Base-by-base conservation (phyloP, 768 basidiomycete genomes). In the Gloeopeniophorella convolvens region DNA sequence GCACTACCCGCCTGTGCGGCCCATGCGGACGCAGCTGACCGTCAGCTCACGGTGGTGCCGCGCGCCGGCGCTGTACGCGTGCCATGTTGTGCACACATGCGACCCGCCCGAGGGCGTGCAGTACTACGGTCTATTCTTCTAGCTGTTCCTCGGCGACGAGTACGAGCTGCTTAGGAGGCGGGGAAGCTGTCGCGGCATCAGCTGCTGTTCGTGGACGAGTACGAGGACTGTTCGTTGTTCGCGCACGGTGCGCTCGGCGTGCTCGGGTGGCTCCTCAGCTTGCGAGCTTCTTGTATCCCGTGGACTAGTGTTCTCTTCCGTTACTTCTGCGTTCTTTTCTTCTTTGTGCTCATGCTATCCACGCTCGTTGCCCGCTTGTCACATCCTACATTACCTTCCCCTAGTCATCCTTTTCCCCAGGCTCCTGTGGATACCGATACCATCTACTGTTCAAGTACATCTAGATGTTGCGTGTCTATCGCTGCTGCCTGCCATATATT, bases 261-360 rank as follows among this genome's bases (percentile, higher is more conserved):
- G 9, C 73, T 89, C 15, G 88, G 88, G 0, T 90, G 89, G 89
- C 82, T 83, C 3, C 64, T 91, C 54, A n/a, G n/a, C n/a, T 91
- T 54, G 88, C 88, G 30, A 89, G 88, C 63, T 91, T 89, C 66
- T 65, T 90, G 63, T 72, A 82, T 23, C 85, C 85, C 6, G 59
- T 82, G 50, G 74, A 72, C 55, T 68, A 65, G 57, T n/a, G n/a
- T 13, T n/a, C n/a, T n/a, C n/a, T n/a, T n/a, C n/a, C n/a, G n/a
- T n/a, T n/a, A n/a, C n/a, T n/a, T n/a, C n/a, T 44, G 46, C 47
- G 45, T 15, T n/a, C 34, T 11, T 8, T 10, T 3, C n/a, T 15
- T 12, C 30, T 24, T 2, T 10, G 12, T 40, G 34, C 20, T 18
- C 27, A 15, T 32, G 27, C 28, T 5, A n/a, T 46, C 8, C 15